Percentiles rank a stretch among this genome's conserved stretches.
Conservation (phyloP, 1,139 yeast genomes). For the Diutina mesorugosa region DNA sequence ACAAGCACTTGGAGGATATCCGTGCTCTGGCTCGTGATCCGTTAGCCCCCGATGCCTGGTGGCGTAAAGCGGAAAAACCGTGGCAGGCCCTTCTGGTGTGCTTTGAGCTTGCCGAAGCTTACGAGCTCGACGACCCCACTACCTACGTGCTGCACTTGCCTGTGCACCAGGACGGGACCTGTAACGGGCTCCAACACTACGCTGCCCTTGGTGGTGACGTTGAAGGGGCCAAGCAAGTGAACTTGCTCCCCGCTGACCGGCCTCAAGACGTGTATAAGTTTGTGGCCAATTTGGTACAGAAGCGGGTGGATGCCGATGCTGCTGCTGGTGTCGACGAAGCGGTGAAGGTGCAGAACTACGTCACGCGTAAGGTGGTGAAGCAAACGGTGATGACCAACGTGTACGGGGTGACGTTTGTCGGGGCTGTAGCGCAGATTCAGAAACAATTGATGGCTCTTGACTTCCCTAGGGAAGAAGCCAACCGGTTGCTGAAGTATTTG, state of each 20-base stretch:
- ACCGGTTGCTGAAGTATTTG: slow-evolving; percentile 48
- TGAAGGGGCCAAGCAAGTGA: slow-evolving; percentile 91
- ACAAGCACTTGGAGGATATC: slow-evolving; percentile 50
- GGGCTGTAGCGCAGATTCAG: slow-evolving; percentile 81
- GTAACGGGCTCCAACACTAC: slow-evolving; percentile 94
- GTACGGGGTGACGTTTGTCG: slow-evolving; percentile 91
- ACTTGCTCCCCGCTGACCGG: slow-evolving; percentile 64
- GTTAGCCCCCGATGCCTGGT: slow-evolving; percentile 46
- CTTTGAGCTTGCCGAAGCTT: slow-evolving; percentile 65
- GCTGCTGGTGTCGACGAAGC: slow-evolving; percentile 44
- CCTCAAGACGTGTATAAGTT: slow-evolving; percentile 88
- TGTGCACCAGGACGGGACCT: slow-evolving; percentile 95
- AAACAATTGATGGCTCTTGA: slow-evolving; percentile 38
- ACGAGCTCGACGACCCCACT: slow-evolving; percentile 59
- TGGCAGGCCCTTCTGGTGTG: slow-evolving; percentile 92
- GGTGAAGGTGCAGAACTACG: slow-evolving; percentile 39
- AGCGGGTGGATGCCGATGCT: slow-evolving; percentile 49
- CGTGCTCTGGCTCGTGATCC: slow-evolving; percentile 66
- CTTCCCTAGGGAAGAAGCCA: slow-evolving; percentile 28
- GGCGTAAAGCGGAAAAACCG: slow-evolving; percentile 84
- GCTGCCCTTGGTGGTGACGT: slow-evolving; percentile 96
- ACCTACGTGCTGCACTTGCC: slow-evolving; percentile 72
- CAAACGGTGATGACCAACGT: slow-evolving; percentile 99
- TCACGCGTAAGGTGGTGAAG: slow-evolving; percentile 81
- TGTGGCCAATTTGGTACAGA: slow-evolving; percentile 65